These are phyloP conservation scores for Russula sp. DNA, from an alignment of 768 basidiomycete genomes.

Conservation along the genomic window DNA sequence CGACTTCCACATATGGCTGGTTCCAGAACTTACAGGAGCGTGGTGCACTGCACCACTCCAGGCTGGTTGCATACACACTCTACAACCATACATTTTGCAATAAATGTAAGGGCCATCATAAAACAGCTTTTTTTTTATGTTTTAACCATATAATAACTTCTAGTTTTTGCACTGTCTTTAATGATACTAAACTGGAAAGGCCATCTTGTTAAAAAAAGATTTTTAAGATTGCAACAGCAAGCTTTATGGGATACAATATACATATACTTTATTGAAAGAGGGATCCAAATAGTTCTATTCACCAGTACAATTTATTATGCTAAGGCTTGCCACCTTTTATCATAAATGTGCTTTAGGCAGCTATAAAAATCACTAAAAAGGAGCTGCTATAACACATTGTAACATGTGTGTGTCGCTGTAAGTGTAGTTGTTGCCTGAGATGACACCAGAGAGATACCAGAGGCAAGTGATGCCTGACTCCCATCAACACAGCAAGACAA, in stretches of 20 bases:
- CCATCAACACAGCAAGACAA: no score
- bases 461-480: no score
- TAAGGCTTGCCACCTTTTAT: background rate
- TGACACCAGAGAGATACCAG: no score
- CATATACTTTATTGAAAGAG: slow-evolving; percentile 27
- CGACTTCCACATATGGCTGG: no score
- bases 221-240: slow-evolving; percentile 10
- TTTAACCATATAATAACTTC: background rate
- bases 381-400: slow-evolving; percentile 20
- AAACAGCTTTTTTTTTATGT: background rate
- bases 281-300: background rate
- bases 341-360: slow-evolving; percentile 6
- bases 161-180: slow-evolving; percentile 49
- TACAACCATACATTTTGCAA: slow-evolving; percentile 45
- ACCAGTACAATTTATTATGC: background rate
- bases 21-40: no score
- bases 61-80: slow-evolving; percentile 38
- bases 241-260: slow-evolving; percentile 24
- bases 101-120: slow-evolving; percentile 39
- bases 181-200: slow-evolving; percentile 51
- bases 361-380: slow-evolving; percentile 25
- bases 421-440: no score
- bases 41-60: no score
- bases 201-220: slow-evolving; percentile 32
- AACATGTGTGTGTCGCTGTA: no score